Evolutionary conservation across 2,329 filamentous ascomycete species (phyloP).

Genomic region (Penicillium frequentans): DNA sequence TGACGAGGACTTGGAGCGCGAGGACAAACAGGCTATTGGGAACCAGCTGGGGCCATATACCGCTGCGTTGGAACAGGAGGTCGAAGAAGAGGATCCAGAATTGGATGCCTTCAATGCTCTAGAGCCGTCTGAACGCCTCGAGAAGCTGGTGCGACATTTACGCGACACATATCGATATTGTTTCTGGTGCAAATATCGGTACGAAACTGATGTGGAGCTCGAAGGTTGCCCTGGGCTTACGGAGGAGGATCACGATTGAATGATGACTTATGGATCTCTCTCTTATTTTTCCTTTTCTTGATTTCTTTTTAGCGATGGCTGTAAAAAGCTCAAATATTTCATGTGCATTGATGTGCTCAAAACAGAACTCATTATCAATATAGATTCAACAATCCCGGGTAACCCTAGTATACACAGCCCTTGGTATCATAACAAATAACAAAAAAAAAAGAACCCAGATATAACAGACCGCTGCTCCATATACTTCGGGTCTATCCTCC

Average conservation of each 20-base stretch:
- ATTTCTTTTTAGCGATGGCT: not conserved
- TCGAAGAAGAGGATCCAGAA: slow-evolving; percentile 74
- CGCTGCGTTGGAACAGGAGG: slow-evolving; percentile 50
- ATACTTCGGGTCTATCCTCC: not conserved
- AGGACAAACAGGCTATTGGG: slow-evolving; percentile 70
- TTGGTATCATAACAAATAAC: slow-evolving; percentile 24
- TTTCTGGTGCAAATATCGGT: slow-evolving; percentile 92
- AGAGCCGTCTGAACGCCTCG: slow-evolving; percentile 65
- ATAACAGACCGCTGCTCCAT: not conserved
- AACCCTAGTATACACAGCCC: slow-evolving; percentile 20
- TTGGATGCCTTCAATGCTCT: slow-evolving; percentile 76
- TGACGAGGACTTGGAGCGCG: slow-evolving; percentile 68
- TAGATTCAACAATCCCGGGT: slow-evolving; percentile 8
- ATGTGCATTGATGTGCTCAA: slow-evolving; percentile 1
- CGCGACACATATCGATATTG: slow-evolving; percentile 76
- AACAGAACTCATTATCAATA: not conserved
- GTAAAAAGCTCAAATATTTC: not conserved
- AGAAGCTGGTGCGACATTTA: slow-evolving; percentile 66
- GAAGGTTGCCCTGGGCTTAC: slow-evolving; percentile 85
- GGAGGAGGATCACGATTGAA: slow-evolving; percentile 76
- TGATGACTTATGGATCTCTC: not conserved
- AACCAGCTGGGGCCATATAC: slow-evolving; percentile 45
- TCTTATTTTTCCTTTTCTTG: not conserved
- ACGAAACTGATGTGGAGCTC: slow-evolving; percentile 65
- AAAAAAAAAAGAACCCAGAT: slow-evolving; percentile 1